Percentiles rank a stretch among this genome's conserved stretches.
Conservation (phyloP, 352 stramenopile species). For the Saprolegnia diclina region DNA sequence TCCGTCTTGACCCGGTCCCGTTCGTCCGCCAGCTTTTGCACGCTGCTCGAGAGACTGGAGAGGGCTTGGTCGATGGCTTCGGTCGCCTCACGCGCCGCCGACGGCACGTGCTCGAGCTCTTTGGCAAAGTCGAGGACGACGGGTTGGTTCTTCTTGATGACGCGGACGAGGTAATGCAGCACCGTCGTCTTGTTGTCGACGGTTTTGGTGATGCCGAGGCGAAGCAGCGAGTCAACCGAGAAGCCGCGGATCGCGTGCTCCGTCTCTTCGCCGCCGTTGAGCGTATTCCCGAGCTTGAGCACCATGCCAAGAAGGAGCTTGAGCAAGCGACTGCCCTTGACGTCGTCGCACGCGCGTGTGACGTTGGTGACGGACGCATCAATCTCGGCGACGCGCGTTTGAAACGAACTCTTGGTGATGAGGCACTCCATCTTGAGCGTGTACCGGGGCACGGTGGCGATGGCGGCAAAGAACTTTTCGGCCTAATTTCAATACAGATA, state of each 20-base stretch:
- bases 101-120: slow-evolving; percentile 79
- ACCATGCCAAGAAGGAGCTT: slow-evolving; percentile 96
- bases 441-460: slow-evolving; percentile 72
- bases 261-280: slow-evolving; percentile 85
- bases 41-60: slow-evolving; percentile 45
- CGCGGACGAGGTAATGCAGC: slow-evolving; percentile 95
- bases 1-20: slow-evolving; percentile 42
- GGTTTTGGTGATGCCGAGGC: slow-evolving; percentile 92
- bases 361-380: slow-evolving; percentile 71
- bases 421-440: slow-evolving; percentile 63
- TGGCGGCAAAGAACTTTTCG: slow-evolving; percentile 86
- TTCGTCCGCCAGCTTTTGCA: slow-evolving; percentile 44
- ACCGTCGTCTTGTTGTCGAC: slow-evolving; percentile 96
- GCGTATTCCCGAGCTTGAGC: slow-evolving; percentile 94
- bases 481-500: slow-evolving; percentile 30
- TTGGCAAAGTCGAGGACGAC: slow-evolving; percentile 88
- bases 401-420: slow-evolving; percentile 74
- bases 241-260: slow-evolving; percentile 90
- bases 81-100: slow-evolving; percentile 79
- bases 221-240: slow-evolving; percentile 93
- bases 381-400: slow-evolving; percentile 75
- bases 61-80: slow-evolving; percentile 64
- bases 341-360: slow-evolving; percentile 89
- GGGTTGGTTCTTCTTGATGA: slow-evolving; percentile 94
- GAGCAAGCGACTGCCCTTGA: slow-evolving; percentile 88